A percentile compares a stretch with the other conserved stretches of the same genome.
Conservation (phyloP, 768 basidiomycete species). For the Suillus spraguei region DNA sequence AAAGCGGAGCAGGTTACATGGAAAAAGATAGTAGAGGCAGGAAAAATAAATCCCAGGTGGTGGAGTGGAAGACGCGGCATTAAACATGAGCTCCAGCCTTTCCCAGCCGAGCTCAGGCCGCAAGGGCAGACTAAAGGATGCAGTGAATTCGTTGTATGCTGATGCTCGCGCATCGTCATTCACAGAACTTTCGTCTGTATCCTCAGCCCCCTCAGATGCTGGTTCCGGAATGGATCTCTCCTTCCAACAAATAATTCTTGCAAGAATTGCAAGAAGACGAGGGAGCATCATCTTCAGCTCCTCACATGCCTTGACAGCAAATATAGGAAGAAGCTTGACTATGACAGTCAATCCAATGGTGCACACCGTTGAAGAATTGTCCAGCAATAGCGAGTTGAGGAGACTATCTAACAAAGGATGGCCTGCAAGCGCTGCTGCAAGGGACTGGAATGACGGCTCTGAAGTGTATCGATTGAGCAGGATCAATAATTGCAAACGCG, state of each 20-base stretch:
- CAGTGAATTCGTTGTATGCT: conserved; percentile 32
- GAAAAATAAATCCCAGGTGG: conserved; percentile 72
- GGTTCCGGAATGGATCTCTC: conserved; percentile 44
- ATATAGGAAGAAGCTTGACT: conserved; percentile 72
- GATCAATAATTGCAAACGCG: conserved; percentile 69
- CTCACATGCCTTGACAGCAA: conserved; percentile 64
- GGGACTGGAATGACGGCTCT: conserved; percentile 50
- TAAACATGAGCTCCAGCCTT: conserved; percentile 63
- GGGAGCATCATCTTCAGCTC: conserved; percentile 64
- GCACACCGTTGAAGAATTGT: conserved; percentile 73
- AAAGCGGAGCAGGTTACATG: conserved; percentile 85
- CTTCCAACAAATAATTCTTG: conserved; percentile 77
- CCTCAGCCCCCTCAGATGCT: conserved; percentile 37
- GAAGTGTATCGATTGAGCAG: conserved; percentile 67
- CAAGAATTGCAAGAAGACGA: conserved; percentile 64
- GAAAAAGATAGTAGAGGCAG: conserved; percentile 87
- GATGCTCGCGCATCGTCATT: conserved; percentile 9
- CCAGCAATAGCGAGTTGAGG: conserved; percentile 68
- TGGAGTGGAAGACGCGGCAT: conserved; percentile 54
- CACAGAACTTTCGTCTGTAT: conserved; percentile 11
- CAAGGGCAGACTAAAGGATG: conserved; percentile 43
- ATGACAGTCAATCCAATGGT: conserved; percentile 64
- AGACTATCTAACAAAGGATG: conserved; percentile 69
- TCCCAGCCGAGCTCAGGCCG: conserved; percentile 69
- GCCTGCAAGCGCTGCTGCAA: conserved; percentile 51